Percentiles rank a stretch among this genome's conserved stretches.
These are phyloP conservation scores for Cynanchum wilfordii DNA, from an alignment of 257 asterid genomes.

Conservation along the genomic window DNA sequence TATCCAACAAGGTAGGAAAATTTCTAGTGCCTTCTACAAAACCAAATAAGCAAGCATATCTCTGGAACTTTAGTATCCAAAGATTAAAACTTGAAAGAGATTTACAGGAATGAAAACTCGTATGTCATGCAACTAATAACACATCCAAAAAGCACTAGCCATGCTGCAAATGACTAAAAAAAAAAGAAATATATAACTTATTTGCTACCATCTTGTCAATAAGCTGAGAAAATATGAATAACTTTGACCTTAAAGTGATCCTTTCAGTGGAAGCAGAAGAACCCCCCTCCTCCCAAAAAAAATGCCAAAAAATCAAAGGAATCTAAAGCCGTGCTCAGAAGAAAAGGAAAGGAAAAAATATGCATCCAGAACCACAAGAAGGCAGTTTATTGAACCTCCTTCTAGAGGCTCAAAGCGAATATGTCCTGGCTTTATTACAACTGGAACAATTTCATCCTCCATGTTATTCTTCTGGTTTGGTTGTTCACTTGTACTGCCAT, in stretches of 20 bases:
- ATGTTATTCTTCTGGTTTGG: constrained; percentile 32
- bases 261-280: neutral
- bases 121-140: constrained; percentile 2
- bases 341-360: neutral
- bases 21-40: neutral
- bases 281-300: too few species aligned
- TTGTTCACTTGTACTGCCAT: constrained; percentile 21
- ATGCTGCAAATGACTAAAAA: constrained; percentile 3
- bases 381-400: constrained; percentile 45
- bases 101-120: neutral
- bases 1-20: neutral
- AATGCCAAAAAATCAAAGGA: neutral
- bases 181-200: neutral
- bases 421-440: constrained; percentile 84
- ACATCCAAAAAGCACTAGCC: neutral
- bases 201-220: neutral
- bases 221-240: neutral
- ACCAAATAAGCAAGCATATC: neutral
- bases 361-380: neutral
- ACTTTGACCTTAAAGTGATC: neutral
- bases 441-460: constrained; percentile 66
- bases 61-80: neutral
- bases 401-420: constrained; percentile 85
- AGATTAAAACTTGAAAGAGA: neutral
- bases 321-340: neutral